phyloP scores from a whole-genome alignment of 352 stramenopile species.

The Phytophthora capsici region DNA sequence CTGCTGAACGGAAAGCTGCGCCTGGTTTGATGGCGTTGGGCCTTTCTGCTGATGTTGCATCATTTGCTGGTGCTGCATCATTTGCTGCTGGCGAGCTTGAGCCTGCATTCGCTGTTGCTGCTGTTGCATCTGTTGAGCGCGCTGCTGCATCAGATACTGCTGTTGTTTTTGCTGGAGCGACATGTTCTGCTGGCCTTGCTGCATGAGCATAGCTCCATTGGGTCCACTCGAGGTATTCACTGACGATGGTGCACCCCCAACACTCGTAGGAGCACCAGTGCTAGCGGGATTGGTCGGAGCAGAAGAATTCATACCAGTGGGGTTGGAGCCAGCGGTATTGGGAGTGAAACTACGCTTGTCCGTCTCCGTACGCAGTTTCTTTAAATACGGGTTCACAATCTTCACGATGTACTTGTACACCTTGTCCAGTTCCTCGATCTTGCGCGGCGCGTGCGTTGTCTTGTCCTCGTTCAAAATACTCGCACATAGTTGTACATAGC shows the following conservation, averaged over 20 bases:
- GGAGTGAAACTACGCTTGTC: slow-evolving; percentile 63
- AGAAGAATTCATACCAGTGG: slow-evolving; percentile 33
- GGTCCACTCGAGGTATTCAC: slow-evolving; percentile 21
- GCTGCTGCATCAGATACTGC: slow-evolving; percentile 61
- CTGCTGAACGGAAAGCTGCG: slow-evolving; percentile 29
- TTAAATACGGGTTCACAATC: slow-evolving; percentile 88
- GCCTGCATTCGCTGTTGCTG: slow-evolving; percentile 61
- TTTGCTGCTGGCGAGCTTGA: slow-evolving; percentile 52
- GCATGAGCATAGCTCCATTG: slow-evolving; percentile 37
- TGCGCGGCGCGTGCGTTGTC: slow-evolving; percentile 68
- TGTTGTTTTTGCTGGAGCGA: slow-evolving; percentile 54
- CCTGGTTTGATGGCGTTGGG: slow-evolving; percentile 19
- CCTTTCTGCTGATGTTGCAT: slow-evolving; percentile 44
- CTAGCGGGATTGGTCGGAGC: slow-evolving; percentile 17
- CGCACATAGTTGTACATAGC: slow-evolving; percentile 83
- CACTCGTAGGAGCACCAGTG: slow-evolving; percentile 20
- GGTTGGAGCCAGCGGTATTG: slow-evolving; percentile 24
- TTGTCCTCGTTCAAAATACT: slow-evolving; percentile 84
- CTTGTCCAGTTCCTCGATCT: slow-evolving; percentile 86
- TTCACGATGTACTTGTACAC: slow-evolving; percentile 92
- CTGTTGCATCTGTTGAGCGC: slow-evolving; percentile 57
- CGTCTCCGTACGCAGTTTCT: slow-evolving; percentile 84
- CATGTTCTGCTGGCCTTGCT: slow-evolving; percentile 33
- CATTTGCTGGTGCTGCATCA: slow-evolving; percentile 57
- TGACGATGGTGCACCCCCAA: slow-evolving; percentile 7